Evolutionary conservation across 2,329 filamentous ascomycete species (phyloP).

Genomic region (Neonectria magnoliae): DNA sequence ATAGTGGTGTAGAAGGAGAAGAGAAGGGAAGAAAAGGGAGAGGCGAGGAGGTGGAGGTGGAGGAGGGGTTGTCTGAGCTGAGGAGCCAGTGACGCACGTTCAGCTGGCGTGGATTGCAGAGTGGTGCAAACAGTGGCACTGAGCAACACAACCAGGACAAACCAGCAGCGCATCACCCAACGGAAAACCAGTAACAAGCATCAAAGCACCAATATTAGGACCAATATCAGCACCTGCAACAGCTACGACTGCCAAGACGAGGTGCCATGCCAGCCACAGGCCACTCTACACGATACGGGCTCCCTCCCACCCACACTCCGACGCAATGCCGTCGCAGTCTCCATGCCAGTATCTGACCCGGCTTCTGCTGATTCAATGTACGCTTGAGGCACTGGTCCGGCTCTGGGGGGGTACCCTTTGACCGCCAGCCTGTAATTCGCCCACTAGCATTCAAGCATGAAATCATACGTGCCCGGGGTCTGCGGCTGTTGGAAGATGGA

Average conservation of each 20-base stretch:
- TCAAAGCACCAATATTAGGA: constrained; percentile 5
- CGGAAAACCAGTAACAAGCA: constrained; percentile 1
- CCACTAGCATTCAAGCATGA: constrained; percentile 36
- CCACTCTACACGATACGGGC: constrained; percentile 18
- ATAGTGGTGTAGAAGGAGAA: constrained; percentile 9
- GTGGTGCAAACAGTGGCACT: constrained; percentile 23
- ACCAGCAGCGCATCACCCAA: constrained; percentile 18
- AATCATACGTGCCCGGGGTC: constrained; percentile 38
- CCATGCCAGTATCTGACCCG: background rate
- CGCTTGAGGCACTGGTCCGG: constrained; percentile 15
- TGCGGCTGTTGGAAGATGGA: constrained; percentile 32
- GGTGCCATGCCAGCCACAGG: background rate
- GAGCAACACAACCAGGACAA: constrained; percentile 30
- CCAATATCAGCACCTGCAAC: background rate
- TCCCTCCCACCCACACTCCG: constrained; percentile 7
- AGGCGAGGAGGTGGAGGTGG: constrained; percentile 13
- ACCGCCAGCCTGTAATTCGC: constrained; percentile 18
- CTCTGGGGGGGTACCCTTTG: constrained; percentile 2
- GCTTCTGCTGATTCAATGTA: constrained; percentile 18
- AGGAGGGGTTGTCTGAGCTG: constrained; percentile 38
- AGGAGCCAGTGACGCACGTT: constrained; percentile 44
- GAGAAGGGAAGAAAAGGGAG: constrained; percentile 21
- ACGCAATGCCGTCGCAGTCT: background rate
- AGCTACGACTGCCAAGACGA: constrained; percentile 10
- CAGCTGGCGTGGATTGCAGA: constrained; percentile 32